A percentile compares a stretch with the other conserved stretches of the same genome.
These are phyloP conservation scores for Zopfia rhizophila DNA, from an alignment of 2,329 filamentous ascomycete genomes.

Conservation along the genomic window DNA sequence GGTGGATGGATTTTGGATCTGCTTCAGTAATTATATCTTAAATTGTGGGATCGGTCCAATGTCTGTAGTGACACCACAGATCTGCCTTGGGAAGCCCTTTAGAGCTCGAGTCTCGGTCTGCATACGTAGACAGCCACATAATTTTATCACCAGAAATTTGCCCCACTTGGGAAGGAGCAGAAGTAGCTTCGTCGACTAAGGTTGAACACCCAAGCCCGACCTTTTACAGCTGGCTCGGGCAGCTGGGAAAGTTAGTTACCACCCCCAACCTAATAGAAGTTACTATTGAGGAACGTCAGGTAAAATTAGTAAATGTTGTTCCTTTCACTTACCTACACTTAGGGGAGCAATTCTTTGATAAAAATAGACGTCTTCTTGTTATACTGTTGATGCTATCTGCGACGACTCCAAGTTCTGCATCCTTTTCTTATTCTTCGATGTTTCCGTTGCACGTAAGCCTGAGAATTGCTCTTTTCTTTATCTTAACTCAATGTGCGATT, in stretches of 20 bases:
- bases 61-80: constrained; percentile 53
- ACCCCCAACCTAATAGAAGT: background rate
- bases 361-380: too few relatives aligned
- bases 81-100: constrained; percentile 40
- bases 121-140: constrained; percentile 61
- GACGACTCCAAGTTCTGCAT: constrained; percentile 41
- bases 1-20: constrained; percentile 57
- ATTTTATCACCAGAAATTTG: constrained; percentile 40
- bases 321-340: constrained; percentile 33
- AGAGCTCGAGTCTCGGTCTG: constrained; percentile 25
- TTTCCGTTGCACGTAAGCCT: too few relatives aligned
- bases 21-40: constrained; percentile 48
- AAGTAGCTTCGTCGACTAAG: constrained; percentile 64
- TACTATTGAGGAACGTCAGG: background rate
- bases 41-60: constrained; percentile 59
- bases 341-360: constrained; percentile 24
- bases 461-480: too few relatives aligned
- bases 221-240: too few relatives aligned
- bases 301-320: too few relatives aligned
- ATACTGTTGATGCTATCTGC: constrained; percentile 42
- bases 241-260: too few relatives aligned
- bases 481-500: too few relatives aligned
- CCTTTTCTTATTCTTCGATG: constrained; percentile 25
- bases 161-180: constrained; percentile 56
- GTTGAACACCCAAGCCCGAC: constrained; percentile 58